Percentiles rank a stretch among this genome's conserved stretches.
Conservation (phyloP, 2,329 filamentous ascomycete genomes). For the Colletotrichum falcatum region DNA sequence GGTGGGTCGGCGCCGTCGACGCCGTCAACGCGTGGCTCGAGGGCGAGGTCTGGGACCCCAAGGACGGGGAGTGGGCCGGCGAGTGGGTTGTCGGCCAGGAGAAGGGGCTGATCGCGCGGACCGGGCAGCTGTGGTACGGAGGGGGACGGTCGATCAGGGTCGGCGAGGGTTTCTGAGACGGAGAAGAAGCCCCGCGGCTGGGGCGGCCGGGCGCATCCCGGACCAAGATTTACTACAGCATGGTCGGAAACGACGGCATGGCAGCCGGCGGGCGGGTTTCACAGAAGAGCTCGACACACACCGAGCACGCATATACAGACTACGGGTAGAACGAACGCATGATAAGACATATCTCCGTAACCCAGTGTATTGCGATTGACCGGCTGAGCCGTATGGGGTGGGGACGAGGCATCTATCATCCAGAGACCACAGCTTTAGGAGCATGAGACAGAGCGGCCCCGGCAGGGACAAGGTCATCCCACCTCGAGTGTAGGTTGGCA, state of each 20-base stretch:
- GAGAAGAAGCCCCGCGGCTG: too few species aligned
- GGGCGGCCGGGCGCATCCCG: neutral
- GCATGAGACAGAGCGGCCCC: conserved; percentile 3
- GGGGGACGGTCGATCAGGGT: conserved; percentile 77
- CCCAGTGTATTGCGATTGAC: conserved; percentile 40
- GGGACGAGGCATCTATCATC: conserved; percentile 32
- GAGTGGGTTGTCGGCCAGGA: conserved; percentile 93
- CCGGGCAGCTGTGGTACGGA: conserved; percentile 88
- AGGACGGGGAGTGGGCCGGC: conserved; percentile 60
- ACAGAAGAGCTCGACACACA: neutral
- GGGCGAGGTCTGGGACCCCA: conserved; percentile 74
- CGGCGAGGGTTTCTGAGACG: conserved; percentile 69
- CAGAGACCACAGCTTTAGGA: conserved; percentile 18
- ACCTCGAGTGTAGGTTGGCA: conserved; percentile 18
- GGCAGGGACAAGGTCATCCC: conserved; percentile 29
- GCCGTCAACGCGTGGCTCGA: conserved; percentile 82
- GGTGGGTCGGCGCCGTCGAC: conserved; percentile 79
- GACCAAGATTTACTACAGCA: neutral
- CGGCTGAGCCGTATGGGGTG: conserved; percentile 37
- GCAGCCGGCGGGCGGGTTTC: too few species aligned
- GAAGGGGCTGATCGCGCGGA: conserved; percentile 80
- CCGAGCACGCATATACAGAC: neutral
- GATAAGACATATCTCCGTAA: conserved; percentile 24
- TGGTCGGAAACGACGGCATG: neutral
- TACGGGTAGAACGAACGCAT: neutral